phyloP scores from a whole-genome alignment of 257 asterid species.

The Solanum ossicruentum region DNA sequence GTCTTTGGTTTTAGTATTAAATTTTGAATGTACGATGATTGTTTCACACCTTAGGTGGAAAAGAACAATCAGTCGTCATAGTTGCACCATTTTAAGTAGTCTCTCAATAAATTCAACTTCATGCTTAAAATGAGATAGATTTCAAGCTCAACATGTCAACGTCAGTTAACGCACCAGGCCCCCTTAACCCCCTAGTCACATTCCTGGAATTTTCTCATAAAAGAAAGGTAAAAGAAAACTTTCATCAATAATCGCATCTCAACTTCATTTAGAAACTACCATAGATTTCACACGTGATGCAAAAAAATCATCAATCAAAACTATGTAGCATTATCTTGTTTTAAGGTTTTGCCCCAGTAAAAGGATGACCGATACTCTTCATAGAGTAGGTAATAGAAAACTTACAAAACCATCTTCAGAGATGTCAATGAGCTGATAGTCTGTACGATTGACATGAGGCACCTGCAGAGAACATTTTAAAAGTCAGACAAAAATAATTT shows the following conservation, averaged over 20 bases:
- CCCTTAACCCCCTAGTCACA: not conserved
- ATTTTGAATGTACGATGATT: not conserved
- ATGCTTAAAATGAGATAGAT: not conserved
- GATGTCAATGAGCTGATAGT: constrained; percentile 36
- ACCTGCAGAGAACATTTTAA: constrained; percentile 17
- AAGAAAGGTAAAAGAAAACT: not conserved
- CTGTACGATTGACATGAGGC: constrained; percentile 55
- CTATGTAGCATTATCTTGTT: not conserved
- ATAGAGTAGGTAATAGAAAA: not conserved
- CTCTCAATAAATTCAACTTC: not conserved
- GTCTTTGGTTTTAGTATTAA: not conserved
- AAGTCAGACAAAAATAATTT: not conserved
- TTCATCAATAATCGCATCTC: not conserved
- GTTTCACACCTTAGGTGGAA: not conserved
- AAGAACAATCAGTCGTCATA: not conserved
- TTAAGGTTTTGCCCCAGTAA: not conserved
- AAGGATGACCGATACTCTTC: not conserved
- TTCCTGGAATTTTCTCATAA: not conserved
- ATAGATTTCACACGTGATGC: not conserved
- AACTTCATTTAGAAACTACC: not conserved
- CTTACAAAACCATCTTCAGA: constrained; percentile 31
- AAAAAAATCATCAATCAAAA: not conserved
- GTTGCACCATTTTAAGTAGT: not conserved
- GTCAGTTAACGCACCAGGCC: not conserved
- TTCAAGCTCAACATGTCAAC: not conserved